phyloP scores from a whole-genome alignment of 2,329 filamentous ascomycete genomes.

The Periconia macrospinosa region DNA sequence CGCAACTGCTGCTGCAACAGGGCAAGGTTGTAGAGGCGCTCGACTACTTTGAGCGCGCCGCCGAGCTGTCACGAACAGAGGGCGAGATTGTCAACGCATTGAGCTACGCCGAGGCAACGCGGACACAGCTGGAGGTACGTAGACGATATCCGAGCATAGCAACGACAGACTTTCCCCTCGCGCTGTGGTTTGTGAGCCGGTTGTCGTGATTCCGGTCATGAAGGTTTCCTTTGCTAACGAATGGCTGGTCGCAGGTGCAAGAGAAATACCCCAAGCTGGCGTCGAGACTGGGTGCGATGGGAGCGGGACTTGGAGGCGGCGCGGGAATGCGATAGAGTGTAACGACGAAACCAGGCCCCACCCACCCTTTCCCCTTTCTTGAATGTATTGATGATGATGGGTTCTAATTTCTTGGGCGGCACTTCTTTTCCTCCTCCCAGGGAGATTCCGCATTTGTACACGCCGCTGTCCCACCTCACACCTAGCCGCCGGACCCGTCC shows the following conservation, averaged over 20 bases:
- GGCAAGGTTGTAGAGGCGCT: slow-evolving; percentile 95
- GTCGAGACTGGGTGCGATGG: slow-evolving; percentile 51
- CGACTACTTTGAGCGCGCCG: slow-evolving; percentile 95
- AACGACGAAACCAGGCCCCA: neutral
- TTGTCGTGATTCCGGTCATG: neutral
- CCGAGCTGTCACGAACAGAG: slow-evolving; percentile 90
- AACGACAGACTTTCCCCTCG: neutral
- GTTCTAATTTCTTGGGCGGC: neutral
- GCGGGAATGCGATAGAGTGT: slow-evolving; percentile 37
- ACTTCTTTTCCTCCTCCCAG: neutral
- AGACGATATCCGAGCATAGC: neutral
- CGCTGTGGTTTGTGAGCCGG: neutral
- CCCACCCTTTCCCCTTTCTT: neutral
- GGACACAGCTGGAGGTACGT: slow-evolving; percentile 79
- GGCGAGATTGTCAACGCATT: slow-evolving; percentile 95
- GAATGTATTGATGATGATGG: neutral
- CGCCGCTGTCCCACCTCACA: too few species aligned
- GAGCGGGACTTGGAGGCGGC: slow-evolving; percentile 25
- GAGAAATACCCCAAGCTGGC: slow-evolving; percentile 58
- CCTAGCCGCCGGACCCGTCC: too few species aligned
- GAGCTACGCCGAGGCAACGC: slow-evolving; percentile 93
- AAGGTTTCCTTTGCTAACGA: slow-evolving; percentile 5
- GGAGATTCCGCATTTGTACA: too few species aligned
- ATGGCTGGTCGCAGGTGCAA: slow-evolving; percentile 43
- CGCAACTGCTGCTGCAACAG: slow-evolving; percentile 94